Evolutionary conservation across 2,329 filamentous ascomycete species (phyloP).

Genomic region (Ascomycota sp.): DNA sequence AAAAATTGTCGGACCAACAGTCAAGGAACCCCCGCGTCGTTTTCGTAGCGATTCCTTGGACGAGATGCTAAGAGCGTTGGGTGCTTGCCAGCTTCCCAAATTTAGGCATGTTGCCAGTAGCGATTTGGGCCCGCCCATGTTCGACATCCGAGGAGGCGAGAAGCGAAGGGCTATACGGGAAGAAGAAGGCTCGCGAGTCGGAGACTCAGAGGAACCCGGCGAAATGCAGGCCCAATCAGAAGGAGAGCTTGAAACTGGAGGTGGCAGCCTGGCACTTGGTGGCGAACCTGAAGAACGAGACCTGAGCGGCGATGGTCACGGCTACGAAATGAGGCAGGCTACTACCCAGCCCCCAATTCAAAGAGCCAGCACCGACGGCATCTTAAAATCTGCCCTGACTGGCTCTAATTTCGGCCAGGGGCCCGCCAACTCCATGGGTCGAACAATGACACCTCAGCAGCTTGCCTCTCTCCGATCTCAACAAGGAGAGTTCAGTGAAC

Average conservation of each 20-base stretch:
- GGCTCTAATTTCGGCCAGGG: constrained; percentile 25
- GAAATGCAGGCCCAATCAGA: constrained; percentile 34
- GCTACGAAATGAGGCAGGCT: constrained; percentile 38
- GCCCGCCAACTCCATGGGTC: constrained; percentile 34
- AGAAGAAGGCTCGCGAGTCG: constrained; percentile 37
- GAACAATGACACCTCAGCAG: constrained; percentile 65
- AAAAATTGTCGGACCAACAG: constrained; percentile 4
- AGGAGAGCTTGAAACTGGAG: constrained; percentile 59
- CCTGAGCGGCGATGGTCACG: constrained; percentile 24
- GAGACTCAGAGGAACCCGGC: constrained; percentile 25
- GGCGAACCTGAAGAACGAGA: constrained; percentile 80
- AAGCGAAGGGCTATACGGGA: constrained; percentile 63
- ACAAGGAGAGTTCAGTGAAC: constrained; percentile 35
- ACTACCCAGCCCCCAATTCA: constrained; percentile 63
- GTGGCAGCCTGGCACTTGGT: constrained; percentile 66
- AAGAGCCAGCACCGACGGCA: constrained; percentile 30
- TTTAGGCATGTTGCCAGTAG: constrained; percentile 4
- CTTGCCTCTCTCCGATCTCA: constrained; percentile 46
- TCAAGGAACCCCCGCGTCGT: not conserved
- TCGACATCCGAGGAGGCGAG: constrained; percentile 63
- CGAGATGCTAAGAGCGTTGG: constrained; percentile 17
- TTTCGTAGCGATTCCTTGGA: constrained; percentile 10
- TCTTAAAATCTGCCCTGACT: constrained; percentile 31
- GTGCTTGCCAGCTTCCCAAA: constrained; percentile 14
- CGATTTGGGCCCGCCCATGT: constrained; percentile 42